Base-by-base conservation (phyloP, 768 basidiomycete species). In the Sarcodon sp. region DNA sequence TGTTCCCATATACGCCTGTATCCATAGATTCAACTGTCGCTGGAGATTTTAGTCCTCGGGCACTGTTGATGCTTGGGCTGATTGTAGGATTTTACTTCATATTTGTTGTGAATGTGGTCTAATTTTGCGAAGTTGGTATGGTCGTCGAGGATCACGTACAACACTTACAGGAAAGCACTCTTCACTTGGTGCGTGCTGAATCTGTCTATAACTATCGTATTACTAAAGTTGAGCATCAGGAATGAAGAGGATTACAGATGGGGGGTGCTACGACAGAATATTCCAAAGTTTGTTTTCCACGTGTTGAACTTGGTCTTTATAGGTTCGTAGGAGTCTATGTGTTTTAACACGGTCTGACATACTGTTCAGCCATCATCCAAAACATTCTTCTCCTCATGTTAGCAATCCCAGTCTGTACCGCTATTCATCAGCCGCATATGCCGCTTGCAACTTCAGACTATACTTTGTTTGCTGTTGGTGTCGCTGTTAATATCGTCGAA, bases 181-280 rank as follows among this genome's bases (percentile, higher is more conserved):
- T 90, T 89, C 58, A 72, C 63, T 44, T 61, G 81, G 85, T 87
- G 55, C 49, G 80, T 63, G 3, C 13, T 33, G 9, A 13, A 10
- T 10, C 3, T 31, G 15, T 38, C 39, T 41, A 8, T 9, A 15
- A 9, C 13, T 13, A 43, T 46, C 43, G 45, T 13, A 2, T 27
- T 33, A 52, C n/a, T 21, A 16, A 7, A 41, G 16, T 7, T 4
- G 35, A 45, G 7, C 33, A 36, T 7, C 32, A 88, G 85, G 6
- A 71, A 75, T 27, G 87, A 87, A 21, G 91, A 94, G 62, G 92
- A 96, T 62, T 97, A 97, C 58, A 83, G 94, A 27, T 97, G 93
- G 88, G 76, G 69, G 1, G 66, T 90, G 35, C 70, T 96, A 11
- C 78, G 92, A 37, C 61, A 66, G 36, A 70, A 79, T 44, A 58